These are phyloP conservation scores for Lactuca sativa DNA, from an alignment of 129 eudicot species.

Conservation along the genomic window DNA sequence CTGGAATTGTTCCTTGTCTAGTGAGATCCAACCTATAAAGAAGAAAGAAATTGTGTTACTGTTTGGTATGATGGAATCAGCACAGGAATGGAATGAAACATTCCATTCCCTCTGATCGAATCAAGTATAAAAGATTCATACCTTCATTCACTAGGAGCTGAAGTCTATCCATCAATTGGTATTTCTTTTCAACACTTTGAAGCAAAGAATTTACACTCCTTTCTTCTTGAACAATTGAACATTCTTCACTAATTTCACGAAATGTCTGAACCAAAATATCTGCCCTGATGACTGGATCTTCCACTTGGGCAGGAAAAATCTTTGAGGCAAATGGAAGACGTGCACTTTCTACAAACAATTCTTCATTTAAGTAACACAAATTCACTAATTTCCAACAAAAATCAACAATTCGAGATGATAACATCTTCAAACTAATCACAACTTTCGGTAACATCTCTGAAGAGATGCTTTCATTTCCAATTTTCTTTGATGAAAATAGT, in stretches of 20 bases:
- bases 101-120: too few relatives aligned
- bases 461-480: slow-evolving; percentile 19
- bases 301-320: slow-evolving; percentile 93
- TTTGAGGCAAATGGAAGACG: slow-evolving; percentile 66
- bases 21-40: slow-evolving; percentile 66
- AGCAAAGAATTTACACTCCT: slow-evolving; percentile 47
- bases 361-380: slow-evolving; percentile 73
- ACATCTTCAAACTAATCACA: slow-evolving; percentile 59
- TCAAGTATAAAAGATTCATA: slow-evolving; percentile 15
- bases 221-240: slow-evolving; percentile 43
- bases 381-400: slow-evolving; percentile 75
- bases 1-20: slow-evolving; percentile 70
- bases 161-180: slow-evolving; percentile 54
- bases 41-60: background rate
- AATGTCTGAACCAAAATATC: slow-evolving; percentile 76
- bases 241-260: slow-evolving; percentile 66
- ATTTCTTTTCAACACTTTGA: slow-evolving; percentile 62
- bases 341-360: slow-evolving; percentile 44
- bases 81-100: too few relatives aligned
- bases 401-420: slow-evolving; percentile 64
- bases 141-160: slow-evolving; percentile 54
- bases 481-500: slow-evolving; percentile 40
- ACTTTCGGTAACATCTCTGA: slow-evolving; percentile 46
- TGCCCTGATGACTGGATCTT: slow-evolving; percentile 83
- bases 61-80: too few relatives aligned